Evolutionary conservation across 1,139 yeast genomes (phyloP).

Genomic region (Lodderomyces beijingensis): DNA sequence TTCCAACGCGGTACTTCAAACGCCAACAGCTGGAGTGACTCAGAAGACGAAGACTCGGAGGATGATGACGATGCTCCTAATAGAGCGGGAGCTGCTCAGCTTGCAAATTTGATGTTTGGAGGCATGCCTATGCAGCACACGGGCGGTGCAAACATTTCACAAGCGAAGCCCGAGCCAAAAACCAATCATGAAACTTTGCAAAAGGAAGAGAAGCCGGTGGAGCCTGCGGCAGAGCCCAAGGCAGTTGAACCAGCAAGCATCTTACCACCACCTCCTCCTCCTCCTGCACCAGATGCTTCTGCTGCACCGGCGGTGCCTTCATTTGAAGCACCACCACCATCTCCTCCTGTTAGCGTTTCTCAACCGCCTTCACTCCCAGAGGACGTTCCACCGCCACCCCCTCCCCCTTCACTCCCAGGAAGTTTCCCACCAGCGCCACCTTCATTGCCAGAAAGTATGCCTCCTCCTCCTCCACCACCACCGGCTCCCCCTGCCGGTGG

Average conservation of each 20-base stretch:
- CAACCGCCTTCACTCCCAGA: constrained; percentile 9
- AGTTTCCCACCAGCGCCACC: constrained; percentile 14
- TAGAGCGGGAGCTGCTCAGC: constrained; percentile 55
- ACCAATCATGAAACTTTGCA: too few species aligned
- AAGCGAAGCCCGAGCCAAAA: not conserved
- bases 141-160: constrained; percentile 12
- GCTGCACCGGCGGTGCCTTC: constrained; percentile 1
- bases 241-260: not conserved
- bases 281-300: not conserved
- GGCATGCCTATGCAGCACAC: constrained; percentile 51
- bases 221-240: not conserved
- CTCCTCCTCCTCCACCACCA: constrained; percentile 17
- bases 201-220: too few species aligned
- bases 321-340: constrained; percentile 10
- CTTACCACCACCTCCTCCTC: constrained; percentile 1
- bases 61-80: constrained; percentile 46
- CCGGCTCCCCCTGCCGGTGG: constrained; percentile 18
- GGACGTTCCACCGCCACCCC: constrained; percentile 10
- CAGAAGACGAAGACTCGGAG: constrained; percentile 51
- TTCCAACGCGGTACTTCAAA: constrained; percentile 57
- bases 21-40: constrained; percentile 58
- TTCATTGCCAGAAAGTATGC: constrained; percentile 14
- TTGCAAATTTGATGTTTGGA: constrained; percentile 60
- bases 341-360: constrained; percentile 6
- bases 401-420: constrained; percentile 14